phyloP scores from a whole-genome alignment of 2,329 filamentous ascomycete species.

The Fusarium cicatricum region DNA sequence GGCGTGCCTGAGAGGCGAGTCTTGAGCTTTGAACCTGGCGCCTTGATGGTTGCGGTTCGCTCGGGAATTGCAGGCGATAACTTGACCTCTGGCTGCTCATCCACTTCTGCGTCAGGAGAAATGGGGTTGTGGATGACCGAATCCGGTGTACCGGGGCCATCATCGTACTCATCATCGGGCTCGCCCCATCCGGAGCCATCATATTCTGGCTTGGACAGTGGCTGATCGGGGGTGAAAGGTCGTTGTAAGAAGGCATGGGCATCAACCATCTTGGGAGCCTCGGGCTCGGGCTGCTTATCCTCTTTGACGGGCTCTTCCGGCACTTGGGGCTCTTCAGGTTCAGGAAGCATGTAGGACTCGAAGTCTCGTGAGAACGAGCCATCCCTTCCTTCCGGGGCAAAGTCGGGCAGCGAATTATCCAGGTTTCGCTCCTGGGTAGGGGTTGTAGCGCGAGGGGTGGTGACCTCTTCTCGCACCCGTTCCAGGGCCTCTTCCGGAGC shows the following conservation, averaged over 20 bases:
- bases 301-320: constrained; percentile 40
- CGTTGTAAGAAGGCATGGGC: constrained; percentile 50
- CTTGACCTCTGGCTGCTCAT: constrained; percentile 54
- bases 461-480: constrained; percentile 53
- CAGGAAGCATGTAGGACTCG: constrained; percentile 58
- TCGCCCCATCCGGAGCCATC: constrained; percentile 70
- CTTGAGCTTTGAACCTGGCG: constrained; percentile 85
- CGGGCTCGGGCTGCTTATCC: constrained; percentile 34
- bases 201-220: constrained; percentile 67
- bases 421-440: constrained; percentile 32
- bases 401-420: constrained; percentile 49
- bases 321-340: constrained; percentile 46
- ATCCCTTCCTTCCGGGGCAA: constrained; percentile 46
- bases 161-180: constrained; percentile 58
- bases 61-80: constrained; percentile 78
- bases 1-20: constrained; percentile 88
- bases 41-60: constrained; percentile 86
- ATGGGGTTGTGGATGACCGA: constrained; percentile 87
- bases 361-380: constrained; percentile 54
- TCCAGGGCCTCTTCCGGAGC: not conserved
- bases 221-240: constrained; percentile 59
- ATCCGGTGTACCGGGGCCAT: constrained; percentile 79
- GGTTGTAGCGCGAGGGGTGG: constrained; percentile 58
- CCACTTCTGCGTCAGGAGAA: constrained; percentile 48
- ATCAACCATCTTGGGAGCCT: constrained; percentile 47